These are phyloP conservation scores for Phanerochaete carnosa DNA, from an alignment of 768 basidiomycete genomes.

Conservation along the genomic window DNA sequence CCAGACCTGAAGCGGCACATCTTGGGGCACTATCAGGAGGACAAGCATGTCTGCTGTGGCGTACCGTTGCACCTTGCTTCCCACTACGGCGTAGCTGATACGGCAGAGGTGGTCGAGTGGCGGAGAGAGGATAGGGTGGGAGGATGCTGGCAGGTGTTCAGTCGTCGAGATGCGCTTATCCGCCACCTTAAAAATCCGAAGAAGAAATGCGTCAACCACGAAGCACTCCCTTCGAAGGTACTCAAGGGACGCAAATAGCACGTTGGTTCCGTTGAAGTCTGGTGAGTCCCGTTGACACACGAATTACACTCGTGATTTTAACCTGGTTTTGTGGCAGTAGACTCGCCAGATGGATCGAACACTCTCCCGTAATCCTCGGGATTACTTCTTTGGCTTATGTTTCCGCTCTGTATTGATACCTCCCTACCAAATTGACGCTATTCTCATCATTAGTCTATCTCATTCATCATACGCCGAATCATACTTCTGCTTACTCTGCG, in stretches of 20 bases:
- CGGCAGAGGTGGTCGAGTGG: not conserved
- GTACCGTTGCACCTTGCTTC: conserved; percentile 8
- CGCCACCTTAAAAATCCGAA: conserved; percentile 14
- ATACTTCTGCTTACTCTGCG: too few relatives aligned
- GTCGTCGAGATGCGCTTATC: conserved; percentile 16
- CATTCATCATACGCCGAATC: too few relatives aligned
- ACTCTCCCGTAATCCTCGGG: too few relatives aligned
- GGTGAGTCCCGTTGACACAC: not conserved
- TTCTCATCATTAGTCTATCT: not conserved
- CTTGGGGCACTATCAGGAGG: conserved; percentile 11
- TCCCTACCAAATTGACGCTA: not conserved
- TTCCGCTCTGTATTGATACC: not conserved
- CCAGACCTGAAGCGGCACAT: conserved; percentile 21
- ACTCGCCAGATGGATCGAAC: too few relatives aligned
- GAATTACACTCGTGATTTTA: too few relatives aligned
- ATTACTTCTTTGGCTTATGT: too few relatives aligned
- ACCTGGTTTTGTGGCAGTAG: too few relatives aligned
- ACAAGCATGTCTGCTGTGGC: conserved; percentile 18
- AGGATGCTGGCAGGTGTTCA: conserved; percentile 15
- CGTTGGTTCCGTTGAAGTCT: not conserved
- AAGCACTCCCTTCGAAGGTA: not conserved
- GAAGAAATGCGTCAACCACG: not conserved
- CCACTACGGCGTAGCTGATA: not conserved
- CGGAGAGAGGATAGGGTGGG: conserved; percentile 16
- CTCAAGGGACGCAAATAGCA: not conserved